Evolutionary conservation across 2,329 filamentous ascomycete species (phyloP).

Genomic region (Cadophora luteo-olivacea): DNA sequence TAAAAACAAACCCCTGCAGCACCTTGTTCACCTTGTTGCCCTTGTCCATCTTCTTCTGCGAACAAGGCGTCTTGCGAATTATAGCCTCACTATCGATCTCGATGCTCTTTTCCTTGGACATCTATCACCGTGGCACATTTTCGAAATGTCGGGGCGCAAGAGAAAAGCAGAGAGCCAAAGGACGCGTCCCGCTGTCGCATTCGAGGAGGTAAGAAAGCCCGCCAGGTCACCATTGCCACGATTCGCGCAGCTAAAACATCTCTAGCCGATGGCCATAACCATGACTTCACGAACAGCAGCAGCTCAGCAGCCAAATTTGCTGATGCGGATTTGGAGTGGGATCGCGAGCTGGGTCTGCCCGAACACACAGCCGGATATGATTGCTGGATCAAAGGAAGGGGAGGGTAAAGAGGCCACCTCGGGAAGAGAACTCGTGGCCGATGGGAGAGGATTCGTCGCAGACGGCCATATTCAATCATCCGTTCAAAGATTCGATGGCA

Average conservation of each 20-base stretch:
- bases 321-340: constrained; percentile 1
- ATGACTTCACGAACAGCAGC: constrained; percentile 9
- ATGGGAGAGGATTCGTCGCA: constrained; percentile 25
- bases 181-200: constrained; percentile 26
- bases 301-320: background rate
- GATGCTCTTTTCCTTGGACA: constrained; percentile 22
- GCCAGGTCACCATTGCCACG: constrained; percentile 11
- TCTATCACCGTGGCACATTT: constrained; percentile 16
- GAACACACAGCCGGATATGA: constrained; percentile 1
- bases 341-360: background rate
- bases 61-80: background rate
- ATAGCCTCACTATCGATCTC: background rate
- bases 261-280: constrained; percentile 7
- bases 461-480: constrained; percentile 30
- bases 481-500: constrained; percentile 29
- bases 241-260: constrained; percentile 19
- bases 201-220: background rate
- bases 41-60: background rate
- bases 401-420: constrained; percentile 6
- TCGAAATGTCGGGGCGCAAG: constrained; percentile 37
- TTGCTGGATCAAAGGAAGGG: background rate
- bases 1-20: constrained; percentile 12
- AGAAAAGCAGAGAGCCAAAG: constrained; percentile 38
- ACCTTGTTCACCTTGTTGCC: constrained; percentile 5
- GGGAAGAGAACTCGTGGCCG: background rate